A percentile compares a stretch with the other conserved stretches of the same genome.
Conservation (phyloP, 306 rosid species). For the Mimosa bimucronata region DNA sequence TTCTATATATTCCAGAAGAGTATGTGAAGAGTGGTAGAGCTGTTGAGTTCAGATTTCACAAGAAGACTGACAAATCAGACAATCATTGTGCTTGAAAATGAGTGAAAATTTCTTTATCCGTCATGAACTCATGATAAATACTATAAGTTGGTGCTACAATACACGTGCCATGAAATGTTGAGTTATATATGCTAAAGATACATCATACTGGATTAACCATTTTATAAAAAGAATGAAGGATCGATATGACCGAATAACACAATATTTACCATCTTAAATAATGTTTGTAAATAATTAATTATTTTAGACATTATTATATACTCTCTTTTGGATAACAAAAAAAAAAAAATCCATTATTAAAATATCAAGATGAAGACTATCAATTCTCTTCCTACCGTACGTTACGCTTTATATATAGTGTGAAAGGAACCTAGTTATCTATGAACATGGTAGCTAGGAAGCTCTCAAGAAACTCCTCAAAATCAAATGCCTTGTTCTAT, state of each 20-base stretch:
- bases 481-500: neutral
- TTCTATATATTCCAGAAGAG: no score
- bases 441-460: neutral
- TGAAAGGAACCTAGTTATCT: neutral
- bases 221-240: neutral
- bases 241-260: neutral
- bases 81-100: no score
- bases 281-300: neutral
- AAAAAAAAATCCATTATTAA: no score
- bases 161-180: no score
- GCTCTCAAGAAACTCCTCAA: neutral
- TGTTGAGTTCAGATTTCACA: no score
- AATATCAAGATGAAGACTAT: neutral
- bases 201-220: neutral
- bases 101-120: no score
- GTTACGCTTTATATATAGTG: neutral
- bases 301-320: neutral
- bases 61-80: no score
- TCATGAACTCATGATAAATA: no score
- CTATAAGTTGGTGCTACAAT: no score
- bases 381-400: neutral
- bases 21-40: no score
- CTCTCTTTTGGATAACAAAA: neutral
- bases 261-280: neutral
- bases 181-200: no score